A percentile compares a stretch with the other conserved stretches of the same genome.
phyloP scores from a whole-genome alignment of 305 asterid species.

The Solanum hybrid region DNA sequence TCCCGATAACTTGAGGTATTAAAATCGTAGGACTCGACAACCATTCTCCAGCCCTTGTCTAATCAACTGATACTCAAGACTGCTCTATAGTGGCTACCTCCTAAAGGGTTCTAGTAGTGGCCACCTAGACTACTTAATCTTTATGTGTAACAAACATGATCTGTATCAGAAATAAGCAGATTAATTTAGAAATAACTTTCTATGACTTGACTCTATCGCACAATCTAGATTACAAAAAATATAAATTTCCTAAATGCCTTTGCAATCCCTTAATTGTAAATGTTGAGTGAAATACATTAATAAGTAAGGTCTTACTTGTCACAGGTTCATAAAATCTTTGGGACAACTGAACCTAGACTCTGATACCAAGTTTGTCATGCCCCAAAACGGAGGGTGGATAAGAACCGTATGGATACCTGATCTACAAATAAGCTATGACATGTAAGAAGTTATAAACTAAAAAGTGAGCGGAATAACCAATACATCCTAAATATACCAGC shows the following conservation, averaged over 20 bases:
- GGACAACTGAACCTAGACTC: not conserved
- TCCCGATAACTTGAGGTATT: not conserved
- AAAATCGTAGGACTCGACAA: not conserved
- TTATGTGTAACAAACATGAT: too few species aligned
- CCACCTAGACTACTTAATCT: not conserved
- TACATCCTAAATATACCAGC: not conserved
- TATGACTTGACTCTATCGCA: not conserved
- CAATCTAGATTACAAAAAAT: not conserved
- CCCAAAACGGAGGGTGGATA: not conserved
- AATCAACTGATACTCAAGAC: not conserved
- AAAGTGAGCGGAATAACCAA: not conserved
- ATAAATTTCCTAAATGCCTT: not conserved
- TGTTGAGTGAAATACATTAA: not conserved
- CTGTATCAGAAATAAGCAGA: not conserved
- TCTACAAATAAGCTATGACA: not conserved
- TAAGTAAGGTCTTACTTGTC: not conserved
- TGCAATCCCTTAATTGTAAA: not conserved
- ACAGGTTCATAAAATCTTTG: not conserved
- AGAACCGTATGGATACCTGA: not conserved
- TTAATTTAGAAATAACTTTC: not conserved
- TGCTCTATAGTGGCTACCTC: not conserved
- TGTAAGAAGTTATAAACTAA: too few species aligned
- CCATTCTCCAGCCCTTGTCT: not conserved
- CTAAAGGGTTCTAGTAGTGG: not conserved
- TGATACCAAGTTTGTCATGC: not conserved